Evolutionary conservation across 2,329 filamentous ascomycete species (phyloP), one percentile per base, ranked within the genome.

Genomic region (Parastagonospora avenae): DNA sequence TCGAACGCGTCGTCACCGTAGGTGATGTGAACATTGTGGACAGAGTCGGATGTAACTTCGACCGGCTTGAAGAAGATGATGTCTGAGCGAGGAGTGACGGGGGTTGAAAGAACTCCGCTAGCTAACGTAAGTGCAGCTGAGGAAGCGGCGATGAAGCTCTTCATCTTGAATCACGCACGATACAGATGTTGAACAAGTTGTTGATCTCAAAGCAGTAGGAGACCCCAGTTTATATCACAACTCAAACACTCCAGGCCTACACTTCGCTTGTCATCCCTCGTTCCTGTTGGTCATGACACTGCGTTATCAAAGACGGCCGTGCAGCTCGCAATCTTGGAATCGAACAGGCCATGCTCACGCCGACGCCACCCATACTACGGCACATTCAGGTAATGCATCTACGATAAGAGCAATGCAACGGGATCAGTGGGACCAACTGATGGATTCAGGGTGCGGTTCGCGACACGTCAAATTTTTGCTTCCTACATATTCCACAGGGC

Each of bases 11-110:
- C 65, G 14, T 71, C 64, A 33, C 70, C 69, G 52, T 77, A 80
- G 4, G 66, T 71, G 15, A 82, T 65, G 37, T 81, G 74, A 28
- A 82, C 69, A 57, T 82, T 82, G 59, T 82, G 78, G 52, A 82
- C 58, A 0, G 75, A 77, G 50, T 75, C 73, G 0, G 71, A 54
- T 1, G 67, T 74, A 27, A 78, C 67, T 7, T 37, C 50, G 7
- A 71, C 54, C 6, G 70, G 71, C 12, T 68, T 69, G 46, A 68
- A 68, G 37, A 74, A 67, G 24, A 72, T 45, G 27, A 66, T 33
- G 1, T 70, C 60, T 12, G 66, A 63, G 14, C 55, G 62, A 51
- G 57, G 29, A 8, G 38, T 39, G 8, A 66, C 42, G 30, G 62
- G 64, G 47, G 50, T 50, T 38, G 64, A 55, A 24, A 67, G 37